Conservation (phyloP, 2,329 filamentous ascomycete species). For the Exutisphaerella laricina region DNA sequence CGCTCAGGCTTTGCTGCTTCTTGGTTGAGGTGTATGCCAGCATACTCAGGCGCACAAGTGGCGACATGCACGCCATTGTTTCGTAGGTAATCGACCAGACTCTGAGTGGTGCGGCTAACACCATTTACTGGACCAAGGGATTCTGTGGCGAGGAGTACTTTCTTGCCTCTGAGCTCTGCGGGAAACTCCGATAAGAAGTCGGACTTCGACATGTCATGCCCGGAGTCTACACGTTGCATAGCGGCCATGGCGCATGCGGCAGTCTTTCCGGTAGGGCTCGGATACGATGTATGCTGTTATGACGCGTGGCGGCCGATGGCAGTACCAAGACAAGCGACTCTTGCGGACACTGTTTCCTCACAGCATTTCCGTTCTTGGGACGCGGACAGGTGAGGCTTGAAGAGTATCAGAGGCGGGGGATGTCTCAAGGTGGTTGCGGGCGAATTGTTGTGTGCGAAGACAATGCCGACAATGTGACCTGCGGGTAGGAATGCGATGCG, state of each 20-base stretch:
- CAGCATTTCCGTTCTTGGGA: constrained; percentile 4
- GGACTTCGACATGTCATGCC: background rate
- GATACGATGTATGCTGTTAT: background rate
- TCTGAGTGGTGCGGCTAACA: constrained; percentile 65
- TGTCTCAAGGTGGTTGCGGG: too few species aligned
- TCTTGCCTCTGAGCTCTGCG: constrained; percentile 51
- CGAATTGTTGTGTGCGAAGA: too few species aligned
- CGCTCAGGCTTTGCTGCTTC: constrained; percentile 24
- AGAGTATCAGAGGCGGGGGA: too few species aligned
- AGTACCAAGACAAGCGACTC: background rate
- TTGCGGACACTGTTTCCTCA: background rate
- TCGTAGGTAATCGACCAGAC: constrained; percentile 62
- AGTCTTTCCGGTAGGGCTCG: background rate
- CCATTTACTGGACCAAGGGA: constrained; percentile 68
- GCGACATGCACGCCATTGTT: constrained; percentile 59
- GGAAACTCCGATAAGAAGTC: constrained; percentile 36
- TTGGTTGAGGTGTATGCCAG: constrained; percentile 47
- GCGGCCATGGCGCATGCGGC: background rate
- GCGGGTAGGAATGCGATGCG: background rate
- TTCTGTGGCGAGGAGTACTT: constrained; percentile 63
- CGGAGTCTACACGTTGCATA: constrained; percentile 1
- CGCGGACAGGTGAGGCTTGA: too few species aligned
- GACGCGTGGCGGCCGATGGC: too few species aligned
- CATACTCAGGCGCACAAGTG: constrained; percentile 57
- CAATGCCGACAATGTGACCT: too few species aligned